Percentiles rank a stretch among this genome's conserved stretches.
These are phyloP conservation scores for Stephanodiscus minutulus DNA, from an alignment of 108 stramenopile species.

Conservation along the genomic window DNA sequence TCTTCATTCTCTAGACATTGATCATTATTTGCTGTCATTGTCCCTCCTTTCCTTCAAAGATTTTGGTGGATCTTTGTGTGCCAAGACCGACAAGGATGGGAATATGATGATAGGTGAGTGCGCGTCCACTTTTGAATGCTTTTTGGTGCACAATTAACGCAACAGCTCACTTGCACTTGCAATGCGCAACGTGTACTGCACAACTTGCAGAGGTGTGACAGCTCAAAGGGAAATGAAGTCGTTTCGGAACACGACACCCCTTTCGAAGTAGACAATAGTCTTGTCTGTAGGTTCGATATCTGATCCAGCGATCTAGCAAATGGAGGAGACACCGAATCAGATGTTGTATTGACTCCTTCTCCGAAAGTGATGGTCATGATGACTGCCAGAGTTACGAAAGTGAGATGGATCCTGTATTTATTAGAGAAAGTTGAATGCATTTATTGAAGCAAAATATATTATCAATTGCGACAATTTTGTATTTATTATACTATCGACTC, in stretches of 20 bases:
- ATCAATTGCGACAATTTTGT: too few species aligned
- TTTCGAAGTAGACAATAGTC: too few species aligned
- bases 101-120: conserved; percentile 39
- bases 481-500: too few species aligned
- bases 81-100: conserved; percentile 55
- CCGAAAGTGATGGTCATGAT: not conserved
- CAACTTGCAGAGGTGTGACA: too few species aligned
- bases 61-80: conserved; percentile 55
- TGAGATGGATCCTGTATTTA: not conserved
- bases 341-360: too few species aligned
- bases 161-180: not conserved
- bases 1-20: not conserved
- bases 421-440: not conserved
- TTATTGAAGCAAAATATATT: not conserved
- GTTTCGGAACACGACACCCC: too few species aligned
- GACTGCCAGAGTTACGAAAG: not conserved
- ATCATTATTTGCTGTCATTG: conserved; percentile 15
- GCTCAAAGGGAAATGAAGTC: too few species aligned
- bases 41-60: conserved; percentile 18
- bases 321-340: too few species aligned
- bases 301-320: too few species aligned
- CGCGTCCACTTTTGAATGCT: conserved; percentile 16
- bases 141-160: not conserved
- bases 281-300: too few species aligned
- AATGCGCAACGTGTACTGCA: not conserved